Base-by-base conservation (phyloP, 768 basidiomycete species). In the Cystobasidium onofrii region DNA sequence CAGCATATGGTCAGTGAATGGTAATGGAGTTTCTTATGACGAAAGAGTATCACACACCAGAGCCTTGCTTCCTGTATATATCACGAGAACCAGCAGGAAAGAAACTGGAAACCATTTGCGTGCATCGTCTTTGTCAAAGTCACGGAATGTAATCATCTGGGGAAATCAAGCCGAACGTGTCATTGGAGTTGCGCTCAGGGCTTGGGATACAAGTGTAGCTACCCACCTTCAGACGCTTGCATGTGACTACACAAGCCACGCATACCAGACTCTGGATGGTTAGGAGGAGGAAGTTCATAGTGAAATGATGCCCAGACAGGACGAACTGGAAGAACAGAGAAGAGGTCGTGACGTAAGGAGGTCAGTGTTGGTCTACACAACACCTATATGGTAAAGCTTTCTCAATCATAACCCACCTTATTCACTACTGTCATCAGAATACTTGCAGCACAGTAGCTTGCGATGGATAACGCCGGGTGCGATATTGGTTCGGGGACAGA, bases 401-500 rank as follows among this genome's bases (percentile, higher is more conserved):
- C 27, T 25, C 1, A 20, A 46, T 18, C 7, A 7, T 33, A 6
- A 78, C 81, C 25, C 62, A 92, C 94, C 85, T 97, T 97, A 84
- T 97, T 97, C 76, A 95, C 87, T 55, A 98, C 85, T 0, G 96
- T 99, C 96, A 99, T 99, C 61, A 94, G 82, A 76, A 98, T 95
- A 0, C 91, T 92, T 0, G 94, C 91, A 17, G 90, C 74, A 80
- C 96, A 98, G 81, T 97, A 98, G 79, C 89, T 90, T 73, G 88
- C 75, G 75, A 97, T 89, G 39, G 96, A 88, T 34, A 89, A 84
- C 23, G 77, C 76, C 6, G 73, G 73, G 34, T 74, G 73, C 54
- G 50, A 57, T 15, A 36, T 25, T 7, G 34, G 20, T 23, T 64
- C 63, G 15, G 63, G 63, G 2, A 64, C 63, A 20, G 27, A 39